Conservation (phyloP, 202 grass and related monocot species). For the Alloteropsis angusta region DNA sequence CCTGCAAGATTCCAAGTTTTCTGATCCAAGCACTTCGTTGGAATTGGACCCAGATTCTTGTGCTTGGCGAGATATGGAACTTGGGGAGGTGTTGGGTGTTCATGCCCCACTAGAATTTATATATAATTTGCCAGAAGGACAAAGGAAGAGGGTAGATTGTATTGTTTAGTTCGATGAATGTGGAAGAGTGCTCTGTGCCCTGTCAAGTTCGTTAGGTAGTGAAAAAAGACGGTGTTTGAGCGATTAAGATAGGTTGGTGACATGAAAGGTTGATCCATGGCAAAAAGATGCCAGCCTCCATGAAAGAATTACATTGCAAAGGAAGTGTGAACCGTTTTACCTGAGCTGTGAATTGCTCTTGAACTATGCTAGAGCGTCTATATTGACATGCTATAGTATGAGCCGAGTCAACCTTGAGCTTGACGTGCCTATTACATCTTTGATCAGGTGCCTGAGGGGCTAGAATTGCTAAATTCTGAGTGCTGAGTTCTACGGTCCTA, state of each 20-base stretch:
- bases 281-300: neutral
- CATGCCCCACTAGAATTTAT: neutral
- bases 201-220: slow-evolving; percentile 1
- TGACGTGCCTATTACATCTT: slow-evolving; percentile 1
- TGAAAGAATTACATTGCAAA: neutral
- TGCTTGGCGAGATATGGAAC: neutral
- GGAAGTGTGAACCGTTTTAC: neutral
- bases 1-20: neutral
- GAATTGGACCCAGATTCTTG: neutral
- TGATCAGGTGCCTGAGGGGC: neutral
- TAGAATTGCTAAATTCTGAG: neutral
- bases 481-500: neutral
- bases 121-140: neutral
- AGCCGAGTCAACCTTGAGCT: neutral
- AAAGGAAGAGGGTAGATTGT: neutral
- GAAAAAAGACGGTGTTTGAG: neutral
- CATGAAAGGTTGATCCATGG: neutral
- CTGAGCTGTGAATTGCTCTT: neutral
- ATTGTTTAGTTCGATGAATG: neutral
- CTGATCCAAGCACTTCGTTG: neutral
- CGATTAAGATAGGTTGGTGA: neutral
- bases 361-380: too few species aligned
- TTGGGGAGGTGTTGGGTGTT: neutral
- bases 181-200: neutral
- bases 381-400: neutral